phyloP scores from a whole-genome alignment of 2,329 filamentous ascomycete genomes.

The Stagonosporopsis chrysanthemi region DNA sequence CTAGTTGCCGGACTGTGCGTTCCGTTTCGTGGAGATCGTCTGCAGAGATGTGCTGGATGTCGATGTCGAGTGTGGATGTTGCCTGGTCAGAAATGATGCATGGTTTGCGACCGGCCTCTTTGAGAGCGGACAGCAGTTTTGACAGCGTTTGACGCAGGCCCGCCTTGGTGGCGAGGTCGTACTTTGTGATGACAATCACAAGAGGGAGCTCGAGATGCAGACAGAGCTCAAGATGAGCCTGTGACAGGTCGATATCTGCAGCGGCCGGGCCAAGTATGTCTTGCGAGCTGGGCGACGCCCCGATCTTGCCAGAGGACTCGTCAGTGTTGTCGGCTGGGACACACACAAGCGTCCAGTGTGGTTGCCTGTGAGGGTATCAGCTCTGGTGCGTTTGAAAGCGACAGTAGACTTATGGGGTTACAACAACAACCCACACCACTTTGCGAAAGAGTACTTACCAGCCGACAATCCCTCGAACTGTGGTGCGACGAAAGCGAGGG shows the following conservation, averaged over 20 bases:
- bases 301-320: constrained; percentile 49
- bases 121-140: constrained; percentile 78
- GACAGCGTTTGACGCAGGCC: constrained; percentile 74
- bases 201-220: constrained; percentile 80
- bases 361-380: constrained; percentile 58
- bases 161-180: constrained; percentile 80
- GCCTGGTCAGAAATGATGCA: constrained; percentile 64
- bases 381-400: background rate
- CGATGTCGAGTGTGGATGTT: constrained; percentile 43
- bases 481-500: constrained; percentile 86
- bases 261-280: constrained; percentile 61
- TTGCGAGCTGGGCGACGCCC: constrained; percentile 59
- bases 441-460: constrained; percentile 60
- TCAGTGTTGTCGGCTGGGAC: constrained; percentile 80
- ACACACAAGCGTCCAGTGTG: constrained; percentile 91
- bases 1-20: constrained; percentile 61
- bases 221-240: constrained; percentile 84
- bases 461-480: constrained; percentile 86
- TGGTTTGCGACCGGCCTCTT: constrained; percentile 75
- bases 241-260: constrained; percentile 73
- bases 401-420: background rate
- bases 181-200: constrained; percentile 85
- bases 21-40: constrained; percentile 67
- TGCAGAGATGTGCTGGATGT: constrained; percentile 63
- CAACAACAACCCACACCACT: too few species aligned